phyloP scores from a whole-genome alignment of 2,329 filamentous ascomycete genomes.

The Fusarium xylarioides region DNA sequence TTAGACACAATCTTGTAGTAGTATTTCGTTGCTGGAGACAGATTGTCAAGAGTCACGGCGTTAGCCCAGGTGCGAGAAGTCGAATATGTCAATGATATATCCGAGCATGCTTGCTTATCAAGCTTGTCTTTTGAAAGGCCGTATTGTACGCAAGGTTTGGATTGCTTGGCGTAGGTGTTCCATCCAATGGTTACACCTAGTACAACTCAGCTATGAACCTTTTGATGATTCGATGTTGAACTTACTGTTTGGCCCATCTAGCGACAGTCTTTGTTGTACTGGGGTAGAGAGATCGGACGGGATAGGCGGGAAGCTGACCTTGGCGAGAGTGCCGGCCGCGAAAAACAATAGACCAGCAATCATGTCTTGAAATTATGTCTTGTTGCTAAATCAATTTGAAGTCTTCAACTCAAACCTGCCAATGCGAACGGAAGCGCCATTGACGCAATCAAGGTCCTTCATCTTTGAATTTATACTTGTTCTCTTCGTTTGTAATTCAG shows the following conservation, averaged over 20 bases:
- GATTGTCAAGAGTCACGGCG: neutral
- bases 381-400: neutral
- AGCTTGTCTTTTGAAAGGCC: conserved; percentile 1
- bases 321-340: neutral
- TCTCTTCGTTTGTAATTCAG: no score
- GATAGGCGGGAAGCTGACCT: conserved; percentile 2
- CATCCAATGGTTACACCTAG: conserved; percentile 14
- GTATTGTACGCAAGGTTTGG: conserved; percentile 11
- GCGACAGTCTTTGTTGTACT: conserved; percentile 12
- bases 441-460: neutral
- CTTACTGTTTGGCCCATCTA: conserved; percentile 10
- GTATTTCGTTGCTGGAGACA: conserved; percentile 11
- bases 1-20: conserved; percentile 18
- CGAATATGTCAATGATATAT: conserved; percentile 16
- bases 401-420: neutral
- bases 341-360: neutral
- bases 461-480: neutral
- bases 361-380: no score
- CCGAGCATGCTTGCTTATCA: conserved; percentile 12
- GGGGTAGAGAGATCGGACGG: conserved; percentile 18
- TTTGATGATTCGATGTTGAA: neutral
- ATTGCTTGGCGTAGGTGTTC: conserved; percentile 24
- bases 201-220: accelerated
- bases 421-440: no score
- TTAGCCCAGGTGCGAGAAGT: conserved; percentile 25